Evolutionary conservation across 768 basidiomycete species (phyloP), one percentile per base, ranked within the genome.

Genomic region (Ephemerocybe angulata): DNA sequence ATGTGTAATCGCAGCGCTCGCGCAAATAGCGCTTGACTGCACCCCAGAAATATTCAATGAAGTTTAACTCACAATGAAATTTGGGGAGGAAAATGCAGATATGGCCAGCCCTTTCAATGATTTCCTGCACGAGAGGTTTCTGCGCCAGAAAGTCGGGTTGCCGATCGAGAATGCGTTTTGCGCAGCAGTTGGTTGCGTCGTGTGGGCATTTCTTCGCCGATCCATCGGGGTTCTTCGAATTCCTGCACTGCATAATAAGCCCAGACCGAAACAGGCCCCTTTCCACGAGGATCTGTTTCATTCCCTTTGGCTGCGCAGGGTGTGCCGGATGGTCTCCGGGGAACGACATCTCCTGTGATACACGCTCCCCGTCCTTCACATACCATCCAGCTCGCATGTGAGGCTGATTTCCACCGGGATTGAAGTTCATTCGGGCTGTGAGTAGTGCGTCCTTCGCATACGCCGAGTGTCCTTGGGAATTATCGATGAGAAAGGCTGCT

Each of bases 21-120:
- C 37, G 12, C 15, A 40, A 27, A 43, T n/a, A n/a, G n/a, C n/a
- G 25, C 37, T 49, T 44, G 22, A 24, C 54, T 15, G 54, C 50
- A 86, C 66, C 11, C 85, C 83, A 0, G 84, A 87, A 69, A 46
- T 69, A 67, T 56, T 74, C 70, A 60, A 75, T 74, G 38, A 68
- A 70, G 46, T 74, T 72, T 22, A 73, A 61, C 59, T 73, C 65
- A 47, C 66, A 72, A 52, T 73, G 70, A 58, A 66, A 73, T 43
- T 61, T 73, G 63, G 33, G 68, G 60, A 44, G 68, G 57, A 63
- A 70, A 62, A 46, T 59, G 53, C 53, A 65, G 53, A 59, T 58
- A 33, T 61, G 60, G 19, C 64, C 56, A 1, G 47, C 22, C 12
- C 50, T 51, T 10, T 33, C 47, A 25, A 59, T 56, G 24, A 55